Evolutionary conservation across 345 rosid species (phyloP), one percentile per base, ranked within the genome.

Genomic region (Bruguiera gymnorhiza): DNA sequence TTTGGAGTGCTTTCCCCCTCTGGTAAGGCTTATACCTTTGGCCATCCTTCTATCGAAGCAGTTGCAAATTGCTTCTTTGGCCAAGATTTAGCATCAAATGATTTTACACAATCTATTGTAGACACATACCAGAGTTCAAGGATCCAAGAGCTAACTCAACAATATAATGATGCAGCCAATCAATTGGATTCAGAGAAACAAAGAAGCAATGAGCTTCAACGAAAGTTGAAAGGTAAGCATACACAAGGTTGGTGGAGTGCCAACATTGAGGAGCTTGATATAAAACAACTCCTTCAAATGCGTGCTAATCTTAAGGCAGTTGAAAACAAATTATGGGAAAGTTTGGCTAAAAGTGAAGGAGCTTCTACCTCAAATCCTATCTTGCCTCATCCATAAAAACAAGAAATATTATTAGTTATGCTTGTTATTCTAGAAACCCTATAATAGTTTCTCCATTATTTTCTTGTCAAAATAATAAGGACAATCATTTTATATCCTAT

Each of bases 11-110:
- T 75, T 36, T 81, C 86, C 1, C 79, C 86, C 0, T 8, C 81
- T 0, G 82, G 86, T 27, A 83, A 69, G 58, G 71, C 84, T 0
- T 84, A 63, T 34, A 53, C 84, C 0, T 83, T 75, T 53, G 79
- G 76, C 5, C 73, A 79, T 70, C 86, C 88, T 0, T 84, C 83
- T 4, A 31, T 78, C 8, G 78, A 76, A 6, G 55, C 50, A 1
- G 61, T 70, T 6, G 5, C 62, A 7, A 63, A 54, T n/a, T 55
- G 68, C 21, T 71, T 63, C 13, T 31, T 63, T 36, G 54, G 61
- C 23, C 27, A 24, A 1, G 54, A 55, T 24, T 27, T 27, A 1
- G 16, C 60, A 23, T 55, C 29, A 9, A 23, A 55, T 23, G 30
- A 24, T 1, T 10, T 10, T 6, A 9, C 60, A 23, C 11, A 9